These are phyloP conservation scores for Gaeumannomyces tritici DNA, from an alignment of 2,329 filamentous ascomycete species.

Conservation along the genomic window DNA sequence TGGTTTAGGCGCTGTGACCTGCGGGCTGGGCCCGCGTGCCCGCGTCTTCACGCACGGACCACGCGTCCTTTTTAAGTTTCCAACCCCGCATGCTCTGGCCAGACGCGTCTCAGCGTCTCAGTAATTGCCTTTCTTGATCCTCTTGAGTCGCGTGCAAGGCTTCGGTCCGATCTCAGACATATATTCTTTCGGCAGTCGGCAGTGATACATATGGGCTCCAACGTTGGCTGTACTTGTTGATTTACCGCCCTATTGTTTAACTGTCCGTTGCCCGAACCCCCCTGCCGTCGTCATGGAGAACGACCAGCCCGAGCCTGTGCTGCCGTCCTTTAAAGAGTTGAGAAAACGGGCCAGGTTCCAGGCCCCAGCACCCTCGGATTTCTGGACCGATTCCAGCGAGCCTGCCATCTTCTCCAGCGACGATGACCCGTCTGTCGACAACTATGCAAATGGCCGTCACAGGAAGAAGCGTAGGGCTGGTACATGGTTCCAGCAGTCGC, in stretches of 20 bases:
- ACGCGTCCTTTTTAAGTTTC: neutral
- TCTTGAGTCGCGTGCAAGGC: neutral
- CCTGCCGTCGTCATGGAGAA: neutral
- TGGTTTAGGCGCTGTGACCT: too few species aligned
- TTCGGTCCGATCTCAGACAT: neutral
- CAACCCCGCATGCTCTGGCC: neutral
- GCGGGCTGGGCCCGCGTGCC: too few species aligned
- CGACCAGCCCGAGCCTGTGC: neutral
- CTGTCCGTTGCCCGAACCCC: neutral
- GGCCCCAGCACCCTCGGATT: constrained; percentile 6
- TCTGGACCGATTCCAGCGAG: constrained; percentile 56
- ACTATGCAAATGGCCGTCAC: constrained; percentile 46
- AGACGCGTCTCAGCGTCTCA: neutral
- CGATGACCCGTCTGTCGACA: constrained; percentile 57
- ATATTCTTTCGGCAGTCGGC: neutral
- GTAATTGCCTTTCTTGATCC: neutral
- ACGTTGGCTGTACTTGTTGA: neutral
- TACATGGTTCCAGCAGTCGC: constrained; percentile 54
- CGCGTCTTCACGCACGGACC: neutral
- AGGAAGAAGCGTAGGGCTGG: constrained; percentile 56
- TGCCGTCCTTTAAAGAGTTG: neutral
- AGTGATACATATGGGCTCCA: neutral
- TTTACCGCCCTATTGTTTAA: neutral
- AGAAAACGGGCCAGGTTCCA: neutral
- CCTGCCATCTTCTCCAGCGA: constrained; percentile 64